Evolutionary conservation across 1,139 yeast genomes (phyloP).

Genomic region (Candida sanyaensis): DNA sequence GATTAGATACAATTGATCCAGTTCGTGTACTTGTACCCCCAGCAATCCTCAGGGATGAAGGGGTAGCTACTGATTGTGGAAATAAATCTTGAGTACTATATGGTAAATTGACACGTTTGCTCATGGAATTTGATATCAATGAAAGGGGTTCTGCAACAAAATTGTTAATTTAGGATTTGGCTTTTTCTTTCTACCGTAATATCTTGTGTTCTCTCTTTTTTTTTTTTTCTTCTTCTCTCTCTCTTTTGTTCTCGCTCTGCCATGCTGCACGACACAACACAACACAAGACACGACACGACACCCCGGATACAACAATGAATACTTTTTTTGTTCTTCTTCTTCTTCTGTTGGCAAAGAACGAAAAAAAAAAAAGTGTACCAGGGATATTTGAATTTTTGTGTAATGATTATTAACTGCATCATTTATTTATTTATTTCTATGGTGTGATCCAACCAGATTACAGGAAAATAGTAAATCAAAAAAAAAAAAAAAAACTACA

Average conservation of each 20-base stretch:
- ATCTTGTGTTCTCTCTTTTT: no score
- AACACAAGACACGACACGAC: no score
- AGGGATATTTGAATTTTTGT: neutral
- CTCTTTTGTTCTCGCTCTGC: no score
- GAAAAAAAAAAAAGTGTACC: neutral
- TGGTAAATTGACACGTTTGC: constrained; percentile 34
- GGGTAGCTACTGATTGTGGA: constrained; percentile 25
- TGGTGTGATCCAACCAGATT: neutral
- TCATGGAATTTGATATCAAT: constrained; percentile 17
- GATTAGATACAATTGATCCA: constrained; percentile 24
- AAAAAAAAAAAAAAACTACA: neutral
- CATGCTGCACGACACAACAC: no score
- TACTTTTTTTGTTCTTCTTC: no score
- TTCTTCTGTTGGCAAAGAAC: no score
- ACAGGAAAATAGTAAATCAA: no score
- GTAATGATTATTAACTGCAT: neutral
- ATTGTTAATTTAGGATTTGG: neutral
- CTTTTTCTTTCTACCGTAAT: neutral
- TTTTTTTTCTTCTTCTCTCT: no score
- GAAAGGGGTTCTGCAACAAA: neutral
- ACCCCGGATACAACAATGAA: no score
- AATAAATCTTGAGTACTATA: constrained; percentile 42
- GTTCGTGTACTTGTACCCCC: constrained; percentile 20
- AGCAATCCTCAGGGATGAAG: constrained; percentile 16
- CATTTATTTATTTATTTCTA: neutral